Evolutionary conservation across 106 monocot genomes (phyloP).

Genomic region (Dendrobium catenatum): DNA sequence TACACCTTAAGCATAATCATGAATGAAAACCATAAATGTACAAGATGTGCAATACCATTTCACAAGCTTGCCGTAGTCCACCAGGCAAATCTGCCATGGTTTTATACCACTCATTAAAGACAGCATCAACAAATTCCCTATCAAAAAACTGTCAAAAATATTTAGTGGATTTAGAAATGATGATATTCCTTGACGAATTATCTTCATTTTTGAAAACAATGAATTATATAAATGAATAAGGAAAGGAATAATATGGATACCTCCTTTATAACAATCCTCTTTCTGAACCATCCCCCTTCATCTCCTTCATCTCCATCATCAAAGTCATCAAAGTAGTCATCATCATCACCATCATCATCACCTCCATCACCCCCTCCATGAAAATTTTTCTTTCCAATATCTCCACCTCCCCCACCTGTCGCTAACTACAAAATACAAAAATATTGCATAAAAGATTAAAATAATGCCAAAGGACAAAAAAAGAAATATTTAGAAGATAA

Average conservation of each 20-base stretch:
- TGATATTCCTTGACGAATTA: not conserved
- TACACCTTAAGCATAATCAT: not conserved
- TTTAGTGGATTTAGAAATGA: not conserved
- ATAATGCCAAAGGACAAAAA: not conserved
- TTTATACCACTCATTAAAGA: conserved; percentile 93
- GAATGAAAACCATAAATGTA: not conserved
- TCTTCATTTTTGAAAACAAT: not conserved
- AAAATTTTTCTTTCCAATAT: conserved; percentile 91
- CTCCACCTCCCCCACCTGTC: conserved; percentile 92
- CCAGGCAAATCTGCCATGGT: conserved; percentile 81
- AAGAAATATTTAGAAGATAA: not conserved
- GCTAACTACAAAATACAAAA: conserved; percentile 42
- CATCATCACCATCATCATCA: conserved; percentile 98
- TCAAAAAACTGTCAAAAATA: conserved; percentile 64
- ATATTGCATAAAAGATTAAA: not conserved
- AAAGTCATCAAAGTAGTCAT: conserved; percentile 97
- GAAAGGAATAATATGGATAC: conserved; percentile 22
- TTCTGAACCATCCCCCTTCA: conserved; percentile 83
- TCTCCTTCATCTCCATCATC: conserved; percentile 97
- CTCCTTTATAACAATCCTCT: conserved; percentile 77
- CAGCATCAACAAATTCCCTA: conserved; percentile 92
- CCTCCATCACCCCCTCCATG: conserved; percentile 99
- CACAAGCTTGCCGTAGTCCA: conserved; percentile 90
- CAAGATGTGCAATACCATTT: conserved; percentile 51
- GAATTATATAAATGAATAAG: not conserved